These are phyloP conservation scores for Xylaria polymorpha DNA, from an alignment of 2,329 filamentous ascomycete species.

Conservation along the genomic window DNA sequence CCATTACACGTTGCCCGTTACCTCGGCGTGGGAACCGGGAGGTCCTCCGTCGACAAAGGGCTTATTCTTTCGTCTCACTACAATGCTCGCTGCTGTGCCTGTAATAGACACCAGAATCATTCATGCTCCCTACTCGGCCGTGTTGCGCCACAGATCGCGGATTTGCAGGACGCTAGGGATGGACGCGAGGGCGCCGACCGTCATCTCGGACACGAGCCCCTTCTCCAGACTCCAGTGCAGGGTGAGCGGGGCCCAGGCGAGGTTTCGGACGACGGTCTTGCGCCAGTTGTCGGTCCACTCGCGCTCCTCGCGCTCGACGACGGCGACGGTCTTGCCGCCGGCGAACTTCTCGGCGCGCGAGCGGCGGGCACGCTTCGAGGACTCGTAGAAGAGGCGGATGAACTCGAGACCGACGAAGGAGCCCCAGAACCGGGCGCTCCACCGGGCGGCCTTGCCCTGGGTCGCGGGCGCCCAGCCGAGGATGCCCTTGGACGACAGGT, in stretches of 20 bases:
- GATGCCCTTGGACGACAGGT: constrained; percentile 78
- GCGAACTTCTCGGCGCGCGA: constrained; percentile 53
- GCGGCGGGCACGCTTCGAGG: constrained; percentile 52
- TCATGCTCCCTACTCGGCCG: constrained; percentile 43
- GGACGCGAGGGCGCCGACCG: constrained; percentile 68
- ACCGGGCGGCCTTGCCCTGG: constrained; percentile 71
- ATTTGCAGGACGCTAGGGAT: constrained; percentile 50
- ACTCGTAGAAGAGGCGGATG: constrained; percentile 67
- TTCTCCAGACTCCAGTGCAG: constrained; percentile 82
- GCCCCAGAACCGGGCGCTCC: constrained; percentile 85
- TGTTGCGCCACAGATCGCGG: constrained; percentile 50
- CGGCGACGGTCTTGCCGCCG: constrained; percentile 55
- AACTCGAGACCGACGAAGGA: constrained; percentile 82
- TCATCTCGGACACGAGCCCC: constrained; percentile 69
- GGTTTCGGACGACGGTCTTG: constrained; percentile 74
- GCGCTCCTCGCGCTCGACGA: constrained; percentile 48
- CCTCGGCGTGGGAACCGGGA: neutral
- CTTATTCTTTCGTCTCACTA: neutral
- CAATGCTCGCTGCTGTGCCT: neutral
- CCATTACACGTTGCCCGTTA: neutral
- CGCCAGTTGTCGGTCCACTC: constrained; percentile 67
- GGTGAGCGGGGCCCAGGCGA: constrained; percentile 83
- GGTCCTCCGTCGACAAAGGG: neutral
- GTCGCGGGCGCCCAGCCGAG: constrained; percentile 67
- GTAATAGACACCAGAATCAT: neutral